Evolutionary conservation across 176 grass and related monocot genomes (phyloP).

Genomic region (Triticum aestivum): IWGSC_CS_RefSeq_v2.1 NC_057795.1:374630705-374631204

Average conservation of each 20-base stretch:
- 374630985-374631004: conserved; percentile 79
- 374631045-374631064: conserved; percentile 64
- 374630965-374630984: conserved; percentile 97
- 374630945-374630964: conserved; percentile 93
- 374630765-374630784: not conserved
- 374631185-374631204: conserved; percentile 74
- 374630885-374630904: conserved; percentile 87
- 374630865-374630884: conserved; percentile 56
- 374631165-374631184: conserved; percentile 80
- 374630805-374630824: not conserved
- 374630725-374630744: not conserved
- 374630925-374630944: conserved; percentile 65
- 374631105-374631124: conserved; percentile 89
- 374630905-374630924: conserved; percentile 79
- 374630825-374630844: not conserved
- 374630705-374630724: not conserved
- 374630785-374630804: not conserved
- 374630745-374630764: not conserved
- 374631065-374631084: conserved; percentile 77
- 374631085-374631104: conserved; percentile 96
- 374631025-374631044: conserved; percentile 72
- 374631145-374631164: conserved; percentile 84
- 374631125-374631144: conserved; percentile 78
- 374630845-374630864: conserved; percentile 26
- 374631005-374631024: conserved; percentile 79